phyloP scores from a whole-genome alignment of 331 rosid species.

The Arachis monticola region DNA sequence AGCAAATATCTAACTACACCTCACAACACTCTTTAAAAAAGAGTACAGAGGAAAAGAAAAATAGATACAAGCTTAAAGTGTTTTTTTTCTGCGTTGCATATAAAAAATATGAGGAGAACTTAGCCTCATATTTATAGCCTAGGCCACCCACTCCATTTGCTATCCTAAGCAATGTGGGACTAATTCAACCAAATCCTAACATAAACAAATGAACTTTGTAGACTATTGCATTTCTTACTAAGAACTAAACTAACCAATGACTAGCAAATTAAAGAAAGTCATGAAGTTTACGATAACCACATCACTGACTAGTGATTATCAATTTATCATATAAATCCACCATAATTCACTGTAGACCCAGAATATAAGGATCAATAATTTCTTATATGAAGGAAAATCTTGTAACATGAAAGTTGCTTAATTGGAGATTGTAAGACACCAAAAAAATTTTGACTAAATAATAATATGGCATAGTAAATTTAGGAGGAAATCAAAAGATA shows the following conservation, averaged over 20 bases:
- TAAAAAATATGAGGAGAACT: too few relatives aligned
- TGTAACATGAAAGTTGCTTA: not conserved
- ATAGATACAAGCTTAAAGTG: too few relatives aligned
- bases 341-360: constrained; percentile 8
- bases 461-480: constrained; percentile 22
- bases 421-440: not conserved
- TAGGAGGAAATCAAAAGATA: constrained; percentile 25
- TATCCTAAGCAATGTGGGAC: too few relatives aligned
- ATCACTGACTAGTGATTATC: not conserved
- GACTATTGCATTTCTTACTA: not conserved
- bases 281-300: not conserved
- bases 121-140: too few relatives aligned
- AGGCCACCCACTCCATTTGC: too few relatives aligned
- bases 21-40: too few relatives aligned
- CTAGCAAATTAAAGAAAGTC: constrained; percentile 16
- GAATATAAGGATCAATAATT: constrained; percentile 1
- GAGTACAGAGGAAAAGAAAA: too few relatives aligned
- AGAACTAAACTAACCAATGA: not conserved
- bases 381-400: constrained; percentile 4
- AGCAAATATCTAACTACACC: too few relatives aligned
- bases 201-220: not conserved
- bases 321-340: constrained; percentile 23
- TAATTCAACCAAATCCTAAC: too few relatives aligned
- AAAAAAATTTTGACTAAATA: constrained; percentile 5
- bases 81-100: too few relatives aligned